Base-by-base conservation (phyloP, 2,329 filamentous ascomycete species). In the Alternaria dauci region DNA sequence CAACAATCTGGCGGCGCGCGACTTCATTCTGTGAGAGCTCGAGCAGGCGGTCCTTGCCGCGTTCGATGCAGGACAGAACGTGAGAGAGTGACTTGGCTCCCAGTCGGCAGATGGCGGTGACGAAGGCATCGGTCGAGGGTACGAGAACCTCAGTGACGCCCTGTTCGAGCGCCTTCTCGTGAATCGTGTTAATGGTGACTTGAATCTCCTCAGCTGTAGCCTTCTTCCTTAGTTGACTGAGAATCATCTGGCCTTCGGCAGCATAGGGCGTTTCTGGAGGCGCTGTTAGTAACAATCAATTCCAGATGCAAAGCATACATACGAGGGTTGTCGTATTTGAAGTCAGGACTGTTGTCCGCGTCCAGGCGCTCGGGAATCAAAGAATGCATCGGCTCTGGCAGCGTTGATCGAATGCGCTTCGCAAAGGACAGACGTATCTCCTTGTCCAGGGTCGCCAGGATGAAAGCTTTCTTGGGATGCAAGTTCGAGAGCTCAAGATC, bases 351-450 rank as follows among this genome's bases (percentile, higher is more conserved):
- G n/a, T 91, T 92, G 75, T 99, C 95, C 74, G 95, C 93, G 79
- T 98, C 94, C 77, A 97, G 96, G 67, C 91, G 92, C 53, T 91
- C 88, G 0, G 91, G 87, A 66, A 99, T 94, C 61, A 99, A 82
- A 3, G 83, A 82, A 70, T 94, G 88, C 75, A 97, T 98, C 8
- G 89, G 88, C 54, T 91, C 89, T 1, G 94, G 95, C 8, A 99
- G 83, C 5, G 95, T 98, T 64, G 94, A 94, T 78, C 95, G 94
- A 74, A 99, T 97, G 58, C 95, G 90, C 79, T 97, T 94, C 0
- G 95, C 93, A 77, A 99, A 99, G 74, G 93, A 97, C 51, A 99
- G 84, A 5, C 95, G 90, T 67, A 99, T 96, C 81, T 99, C 95
- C 82, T 98, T 98, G 76, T 99, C 95, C 59, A 99, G 81, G 4